Evolutionary conservation across 148 eudicot genomes (phyloP), one percentile per base, ranked within the genome.

Genomic region (Camellia granthamiana): DNA sequence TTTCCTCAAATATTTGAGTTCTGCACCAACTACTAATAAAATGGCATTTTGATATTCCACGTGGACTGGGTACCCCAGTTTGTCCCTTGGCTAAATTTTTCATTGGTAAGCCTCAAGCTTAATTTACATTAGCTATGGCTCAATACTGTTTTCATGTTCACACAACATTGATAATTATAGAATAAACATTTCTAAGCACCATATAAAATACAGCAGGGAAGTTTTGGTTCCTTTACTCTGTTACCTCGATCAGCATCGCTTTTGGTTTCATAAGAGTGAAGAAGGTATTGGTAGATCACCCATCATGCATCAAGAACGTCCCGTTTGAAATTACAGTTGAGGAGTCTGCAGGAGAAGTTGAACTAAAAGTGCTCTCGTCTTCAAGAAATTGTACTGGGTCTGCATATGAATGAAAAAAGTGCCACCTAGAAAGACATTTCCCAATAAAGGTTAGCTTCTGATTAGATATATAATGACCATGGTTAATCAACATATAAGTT

Each of bases 351-450:
- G 65, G 30, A 38, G 77, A 38, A 38, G 41, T 12, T 55, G 62
- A 55, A 18, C n/a, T 30, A 49, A 16, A 15, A 23, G 4, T 42
- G 30, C 77, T 42, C 49, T 74, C 58, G 12, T 56, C 65, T 74
- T 74, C 58, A 51, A 56, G 65, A 19, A 56, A 74, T 18, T 74
- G 77, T 8, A 74, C 30, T 13, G 77, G 77, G 23, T 74, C 77
- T 56, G 65, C 77, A 74, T 55, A 74, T 16, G 77, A 74, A 56
- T 74, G 77, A 38, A 65, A 64, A 74, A 64, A 74, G 42, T 74
- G 77, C 77, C 64, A 38, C 64, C 77, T 74, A 58, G 49, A 74
- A 2, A 59, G 41, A 58, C 63, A 56, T 41, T 74, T 4, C 65
- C 19, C 0, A 56, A 15, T 14, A 42, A 56, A 30, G 51, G 21